Base-by-base conservation (phyloP, 129 eudicot genomes). In the Tagetes patula region DNA sequence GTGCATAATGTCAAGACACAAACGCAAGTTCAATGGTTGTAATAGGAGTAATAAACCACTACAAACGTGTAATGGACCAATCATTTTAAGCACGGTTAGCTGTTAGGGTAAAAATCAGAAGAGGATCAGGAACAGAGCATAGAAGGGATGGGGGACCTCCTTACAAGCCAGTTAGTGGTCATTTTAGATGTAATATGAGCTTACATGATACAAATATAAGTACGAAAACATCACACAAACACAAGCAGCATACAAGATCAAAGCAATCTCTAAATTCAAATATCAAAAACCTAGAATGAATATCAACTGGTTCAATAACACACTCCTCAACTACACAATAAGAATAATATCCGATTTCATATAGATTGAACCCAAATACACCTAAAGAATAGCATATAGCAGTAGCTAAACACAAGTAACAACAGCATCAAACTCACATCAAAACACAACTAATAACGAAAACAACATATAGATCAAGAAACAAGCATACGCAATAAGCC, bases 381-480 rank as follows among this genome's bases (percentile, higher is more conserved):
- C 58, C 58, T 52, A 52, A 14, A 52, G 58, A n/a, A 52, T 4
- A n/a, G 31, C 31, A 52, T 3, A 52, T 4, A n/a, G 31, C 31
- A 52, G 31, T 2, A 52, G 30, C 58, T 52, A 52, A 48, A 52
- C 32, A 52, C 6, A 12, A 12, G 14, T 20, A 20, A 20, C 27
- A 20, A 20, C 6, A 41, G 40, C 50, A 67, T 6, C 11, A 68
- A 56, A 56, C 12, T 31, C 56, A 70, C 32, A 71, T 87, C 88
- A 91, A 79, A 88, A 91, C 48, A 91, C 81, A 49, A 91, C 92
- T 3, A 91, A 75, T 79, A 91, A 65, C 0, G 97, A 91, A 77
- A 91, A 91, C 14, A 91, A 65, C 81, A 85, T 80, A 69, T 88
- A 91, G 78, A 91, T 91, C 84, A 91, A 74, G 81, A 91, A 86